Conservation (phyloP, 495 filamentous ascomycete genomes). For the Penicilliopsis zonata region DNA sequence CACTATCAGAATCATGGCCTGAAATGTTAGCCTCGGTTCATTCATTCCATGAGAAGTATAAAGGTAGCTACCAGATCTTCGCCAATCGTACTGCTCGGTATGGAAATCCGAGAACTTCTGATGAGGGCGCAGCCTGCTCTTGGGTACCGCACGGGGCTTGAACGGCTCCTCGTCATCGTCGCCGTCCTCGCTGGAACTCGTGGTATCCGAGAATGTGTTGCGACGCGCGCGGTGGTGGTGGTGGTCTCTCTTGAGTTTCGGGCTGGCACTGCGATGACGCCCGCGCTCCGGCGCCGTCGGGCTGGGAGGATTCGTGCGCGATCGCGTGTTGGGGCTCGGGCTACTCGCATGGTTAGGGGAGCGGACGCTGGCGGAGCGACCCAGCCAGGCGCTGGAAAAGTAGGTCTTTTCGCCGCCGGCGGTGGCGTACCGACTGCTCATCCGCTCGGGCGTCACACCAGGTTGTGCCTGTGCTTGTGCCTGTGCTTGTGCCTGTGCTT, state of each 20-base stretch:
- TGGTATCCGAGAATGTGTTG: conserved; percentile 16
- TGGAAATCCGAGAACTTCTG: conserved; percentile 24
- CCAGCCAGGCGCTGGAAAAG: conserved; percentile 31
- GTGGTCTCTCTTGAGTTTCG: conserved; percentile 19
- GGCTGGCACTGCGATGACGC: conserved; percentile 29
- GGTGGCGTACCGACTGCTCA: conserved; percentile 58
- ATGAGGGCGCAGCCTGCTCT: conserved; percentile 25
- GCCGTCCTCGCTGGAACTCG: conserved; percentile 27
- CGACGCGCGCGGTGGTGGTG: too few relatives aligned
- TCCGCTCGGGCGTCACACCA: conserved; percentile 26
- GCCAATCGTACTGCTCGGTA: conserved; percentile 5
- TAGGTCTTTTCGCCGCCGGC: conserved; percentile 59
- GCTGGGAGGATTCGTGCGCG: conserved; percentile 25
- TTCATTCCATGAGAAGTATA: too few relatives aligned
- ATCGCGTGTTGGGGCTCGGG: conserved; percentile 11
- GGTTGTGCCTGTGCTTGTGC: conserved; percentile 8
- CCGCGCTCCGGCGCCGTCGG: conserved; percentile 15
- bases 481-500: conserved; percentile 13
- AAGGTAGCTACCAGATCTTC: conserved; percentile 6
- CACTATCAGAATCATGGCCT: conserved; percentile 31
- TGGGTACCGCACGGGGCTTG: conserved; percentile 33
- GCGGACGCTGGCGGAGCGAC: conserved; percentile 32
- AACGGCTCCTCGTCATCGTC: conserved; percentile 11
- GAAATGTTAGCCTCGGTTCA: conserved; percentile 12
- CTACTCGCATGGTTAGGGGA: conserved; percentile 19